Evolutionary conservation across 2,329 filamentous ascomycete species (phyloP), one percentile per base, ranked within the genome.

Genomic region (Aschersonia sp.): DNA sequence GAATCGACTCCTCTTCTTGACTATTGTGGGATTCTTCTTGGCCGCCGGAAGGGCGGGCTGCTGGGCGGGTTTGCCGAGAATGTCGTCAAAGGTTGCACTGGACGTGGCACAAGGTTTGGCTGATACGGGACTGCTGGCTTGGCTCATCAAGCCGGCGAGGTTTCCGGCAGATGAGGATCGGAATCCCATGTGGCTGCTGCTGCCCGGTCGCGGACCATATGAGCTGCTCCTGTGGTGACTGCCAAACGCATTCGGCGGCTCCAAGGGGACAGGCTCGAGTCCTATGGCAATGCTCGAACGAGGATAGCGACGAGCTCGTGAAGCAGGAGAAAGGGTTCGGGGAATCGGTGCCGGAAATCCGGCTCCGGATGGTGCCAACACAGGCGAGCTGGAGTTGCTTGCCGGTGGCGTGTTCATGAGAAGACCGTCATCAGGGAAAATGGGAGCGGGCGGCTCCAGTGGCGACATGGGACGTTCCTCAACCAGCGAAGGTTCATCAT

Each of bases 11-110:
- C 20, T 20, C 20, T 20, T 20, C 20, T 20, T 20, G 20, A 20
- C 20, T 20, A 20, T 20, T 20, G 20, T 20, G 20, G 20, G 20
- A 20, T 66, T 69, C 57, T 67, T 69, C 62, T 68, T 67, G 10
- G 45, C 20, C 38, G 56, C 49, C 35, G 48, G 47, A 30, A 56
- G 48, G 51, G 62, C 63, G 52, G 62, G 61, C 42, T 63, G 53
- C 9, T 3, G 4, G 9, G 53, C 54, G n/a, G 49, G 31, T 31
- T 58, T 59, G 6, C 65, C 64, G 30, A 74, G 58, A 38, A 74
- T 74, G 45, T 74, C 71, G 51, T 74, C 71, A 55, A 74, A 74
- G 0, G 71, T 74, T 31, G 65, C 61, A 3, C 66, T 63, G 9
- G 62, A 56, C 29, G 53, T 59, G 2, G 52, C 54, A 6, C 57